Evolutionary conservation across 768 basidiomycete species (phyloP).

Genomic region (Termitomyces sp.): DNA sequence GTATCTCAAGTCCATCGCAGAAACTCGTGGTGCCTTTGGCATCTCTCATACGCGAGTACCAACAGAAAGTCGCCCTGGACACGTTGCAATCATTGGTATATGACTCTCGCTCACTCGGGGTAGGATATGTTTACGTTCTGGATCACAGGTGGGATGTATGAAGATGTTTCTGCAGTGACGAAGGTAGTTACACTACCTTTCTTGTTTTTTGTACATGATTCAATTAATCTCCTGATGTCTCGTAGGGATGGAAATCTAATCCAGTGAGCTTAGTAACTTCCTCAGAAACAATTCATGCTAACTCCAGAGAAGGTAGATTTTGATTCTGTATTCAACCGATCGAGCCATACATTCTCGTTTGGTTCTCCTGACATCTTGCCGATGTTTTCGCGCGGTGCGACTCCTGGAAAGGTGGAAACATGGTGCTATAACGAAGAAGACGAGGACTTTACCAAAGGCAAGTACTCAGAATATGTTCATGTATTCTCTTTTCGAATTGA

Average conservation of each 20-base stretch:
- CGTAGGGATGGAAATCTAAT: conserved; percentile 81
- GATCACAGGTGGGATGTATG: conserved; percentile 75
- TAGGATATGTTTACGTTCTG: background rate
- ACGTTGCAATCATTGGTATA: conserved; percentile 81
- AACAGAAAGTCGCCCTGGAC: conserved; percentile 84
- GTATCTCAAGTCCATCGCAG: conserved; percentile 60
- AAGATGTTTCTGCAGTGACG: conserved; percentile 84
- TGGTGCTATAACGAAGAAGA: conserved; percentile 75
- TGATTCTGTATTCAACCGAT: conserved; percentile 85
- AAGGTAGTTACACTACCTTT: conserved; percentile 43
- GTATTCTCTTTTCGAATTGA: background rate
- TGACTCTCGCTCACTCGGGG: background rate
- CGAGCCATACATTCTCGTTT: conserved; percentile 71
- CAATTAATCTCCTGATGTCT: conserved; percentile 6
- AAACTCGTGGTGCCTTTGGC: conserved; percentile 70
- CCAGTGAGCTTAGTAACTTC: conserved; percentile 38
- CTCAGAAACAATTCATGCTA: conserved; percentile 11
- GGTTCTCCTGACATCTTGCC: conserved; percentile 87
- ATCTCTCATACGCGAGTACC: conserved; percentile 84
- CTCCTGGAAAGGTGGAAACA: conserved; percentile 59
- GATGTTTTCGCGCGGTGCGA: conserved; percentile 78
- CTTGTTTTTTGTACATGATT: background rate
- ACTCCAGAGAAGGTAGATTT: conserved; percentile 51
- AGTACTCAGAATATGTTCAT: background rate
- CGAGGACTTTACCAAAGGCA: conserved; percentile 86